Evolutionary conservation across 805 yeast genomes (phyloP).

Genomic region (Nakazawaea wyomingensis): DNA sequence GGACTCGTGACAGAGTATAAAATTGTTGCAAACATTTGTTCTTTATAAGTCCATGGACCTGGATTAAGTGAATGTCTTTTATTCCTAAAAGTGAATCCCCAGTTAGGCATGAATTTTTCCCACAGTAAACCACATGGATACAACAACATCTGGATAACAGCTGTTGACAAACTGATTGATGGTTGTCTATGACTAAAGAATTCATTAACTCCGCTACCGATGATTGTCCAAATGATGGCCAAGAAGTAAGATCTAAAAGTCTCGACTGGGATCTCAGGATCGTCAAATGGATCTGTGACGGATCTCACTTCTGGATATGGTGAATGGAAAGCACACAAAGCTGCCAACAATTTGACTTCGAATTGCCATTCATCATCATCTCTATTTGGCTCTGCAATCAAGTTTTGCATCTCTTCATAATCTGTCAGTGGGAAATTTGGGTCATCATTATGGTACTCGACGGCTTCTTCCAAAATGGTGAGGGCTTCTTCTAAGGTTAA

Average conservation of each 20-base stretch:
- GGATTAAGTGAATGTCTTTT: neutral
- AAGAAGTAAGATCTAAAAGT: constrained; percentile 20
- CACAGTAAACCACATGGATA: neutral
- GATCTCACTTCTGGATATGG: constrained; percentile 69
- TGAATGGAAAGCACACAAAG: constrained; percentile 36
- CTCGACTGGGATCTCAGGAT: constrained; percentile 42
- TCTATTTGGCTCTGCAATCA: constrained; percentile 13
- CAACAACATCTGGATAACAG: neutral
- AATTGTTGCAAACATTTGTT: neutral
- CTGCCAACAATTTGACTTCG: constrained; percentile 28
- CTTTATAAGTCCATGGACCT: neutral
- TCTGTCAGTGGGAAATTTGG: constrained; percentile 26
- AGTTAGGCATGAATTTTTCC: neutral
- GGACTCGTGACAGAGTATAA: neutral
- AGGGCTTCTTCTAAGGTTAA: constrained; percentile 20
- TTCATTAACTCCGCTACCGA: neutral
- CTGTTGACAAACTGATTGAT: neutral
- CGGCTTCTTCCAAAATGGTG: constrained; percentile 22
- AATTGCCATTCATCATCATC: constrained; percentile 13
- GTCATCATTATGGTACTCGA: constrained; percentile 25
- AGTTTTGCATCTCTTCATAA: constrained; percentile 17
- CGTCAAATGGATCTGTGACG: constrained; percentile 49
- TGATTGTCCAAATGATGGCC: neutral
- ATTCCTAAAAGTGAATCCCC: neutral
- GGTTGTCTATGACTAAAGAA: neutral